Evolutionary conservation across 441 rosid species (phyloP).

Genomic region (California macrophylla): DNA sequence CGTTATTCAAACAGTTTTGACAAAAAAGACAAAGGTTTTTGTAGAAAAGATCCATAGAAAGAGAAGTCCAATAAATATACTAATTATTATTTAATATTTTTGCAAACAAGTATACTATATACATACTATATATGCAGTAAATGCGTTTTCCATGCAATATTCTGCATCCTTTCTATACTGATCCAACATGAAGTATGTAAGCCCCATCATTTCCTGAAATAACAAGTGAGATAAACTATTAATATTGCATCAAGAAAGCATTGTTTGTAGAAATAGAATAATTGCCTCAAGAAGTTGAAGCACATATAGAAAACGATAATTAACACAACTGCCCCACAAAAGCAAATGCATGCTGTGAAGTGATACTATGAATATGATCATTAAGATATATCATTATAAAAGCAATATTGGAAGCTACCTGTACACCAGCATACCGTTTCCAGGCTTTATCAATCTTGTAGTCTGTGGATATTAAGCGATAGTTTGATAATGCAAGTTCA

Average conservation of each 20-base stretch:
- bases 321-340: neutral
- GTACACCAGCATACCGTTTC: conserved; percentile 96
- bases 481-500: conserved; percentile 91
- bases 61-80: neutral
- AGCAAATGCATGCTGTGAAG: conserved; percentile 10
- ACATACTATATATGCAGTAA: conserved; percentile 68
- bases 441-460: conserved; percentile 98
- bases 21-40: neutral
- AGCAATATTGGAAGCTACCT: conserved; percentile 41
- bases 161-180: conserved; percentile 92
- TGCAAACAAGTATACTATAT: conserved; percentile 25
- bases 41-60: neutral
- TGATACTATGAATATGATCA: conserved; percentile 10
- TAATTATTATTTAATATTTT: neutral
- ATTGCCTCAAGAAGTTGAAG: neutral
- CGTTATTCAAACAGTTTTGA: neutral
- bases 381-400: neutral
- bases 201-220: conserved; percentile 96
- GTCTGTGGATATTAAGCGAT: conserved; percentile 90
- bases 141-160: conserved; percentile 97
- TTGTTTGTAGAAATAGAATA: no score
- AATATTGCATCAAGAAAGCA: conserved; percentile 14
- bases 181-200: conserved; percentile 85
- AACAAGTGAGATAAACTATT: conserved; percentile 18
- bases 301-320: neutral